Evolutionary conservation across 805 yeast genomes (phyloP), one percentile per base, ranked within the genome.

Genomic region (Spathaspora gorwiae): DNA sequence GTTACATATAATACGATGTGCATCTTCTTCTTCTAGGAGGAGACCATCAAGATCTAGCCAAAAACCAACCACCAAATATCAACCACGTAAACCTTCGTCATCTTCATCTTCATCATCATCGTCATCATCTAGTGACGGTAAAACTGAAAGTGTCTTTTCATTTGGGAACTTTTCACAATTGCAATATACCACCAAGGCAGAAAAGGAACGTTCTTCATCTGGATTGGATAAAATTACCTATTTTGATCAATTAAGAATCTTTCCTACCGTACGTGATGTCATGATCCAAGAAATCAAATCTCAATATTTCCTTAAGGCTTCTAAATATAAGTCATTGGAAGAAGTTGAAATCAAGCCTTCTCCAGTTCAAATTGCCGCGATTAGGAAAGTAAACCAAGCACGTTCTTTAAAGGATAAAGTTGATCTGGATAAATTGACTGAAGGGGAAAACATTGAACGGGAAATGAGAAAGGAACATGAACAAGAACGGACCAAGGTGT

Each of bases 321-420:
- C 73, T 2, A 62, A 64, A 39, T 47, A 65, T 30, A 56, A 56
- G 40, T 45, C 52, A 42, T 65, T 62, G 45, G 68, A 56, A 4
- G 67, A 61, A 32, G 47, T 70, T 35, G 55, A 47, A 2, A 61
- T 79, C 26, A 65, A 72, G 45, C 83, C 98, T 9, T 81, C 96
- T 0, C 88, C 94, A 1, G 86, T 92, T 37, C 99, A 92, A 65
- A 73, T 79, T 4, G 84, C 90, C 6, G 84, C 94, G 5, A 78
- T 87, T 36, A 74, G 79, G 53, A 73, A 68, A 46, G 65, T 80
- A 27, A 75, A 80, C 43, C 73, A 72, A 48, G 62, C 77, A 5
- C 65, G 75, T 36, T 9, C 5, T 3, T 6, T 38, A 2, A 52
- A 49, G 26, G 59, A 69, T 19, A 56, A 62, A 5, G 51, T 53